phyloP scores from a whole-genome alignment of 331 rosid species.

The Arachis monticola region DNA sequence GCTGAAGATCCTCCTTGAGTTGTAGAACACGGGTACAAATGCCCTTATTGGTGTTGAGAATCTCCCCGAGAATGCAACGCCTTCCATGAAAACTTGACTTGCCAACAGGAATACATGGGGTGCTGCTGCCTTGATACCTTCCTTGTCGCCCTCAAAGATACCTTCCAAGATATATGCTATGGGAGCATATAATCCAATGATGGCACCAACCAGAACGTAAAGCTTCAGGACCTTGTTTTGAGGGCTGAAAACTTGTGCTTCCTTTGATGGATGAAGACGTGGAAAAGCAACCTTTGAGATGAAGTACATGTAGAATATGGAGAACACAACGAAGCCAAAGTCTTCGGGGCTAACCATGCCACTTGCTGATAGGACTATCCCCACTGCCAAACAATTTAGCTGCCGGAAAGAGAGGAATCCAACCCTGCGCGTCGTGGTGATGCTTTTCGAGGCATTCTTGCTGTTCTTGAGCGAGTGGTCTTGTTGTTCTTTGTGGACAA shows the following conservation, averaged over 20 bases:
- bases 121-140: constrained; percentile 79
- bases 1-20: constrained; percentile 68
- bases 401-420: constrained; percentile 62
- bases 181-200: constrained; percentile 72
- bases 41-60: constrained; percentile 72
- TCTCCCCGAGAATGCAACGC: constrained; percentile 49
- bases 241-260: constrained; percentile 50
- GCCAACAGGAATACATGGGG: constrained; percentile 85
- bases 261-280: constrained; percentile 35
- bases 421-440: constrained; percentile 27
- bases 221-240: constrained; percentile 51
- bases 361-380: constrained; percentile 63
- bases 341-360: constrained; percentile 74
- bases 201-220: constrained; percentile 51
- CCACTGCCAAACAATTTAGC: constrained; percentile 58
- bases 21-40: constrained; percentile 72
- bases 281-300: constrained; percentile 70
- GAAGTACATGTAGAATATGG: constrained; percentile 61
- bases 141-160: constrained; percentile 62
- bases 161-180: constrained; percentile 74
- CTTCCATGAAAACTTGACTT: constrained; percentile 91
- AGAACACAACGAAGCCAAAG: constrained; percentile 61
- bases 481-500: constrained; percentile 39
- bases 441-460: neutral
- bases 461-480: constrained; percentile 34